Conservation (phyloP, 148 eudicot species). For the Camellia sinensis region DNA sequence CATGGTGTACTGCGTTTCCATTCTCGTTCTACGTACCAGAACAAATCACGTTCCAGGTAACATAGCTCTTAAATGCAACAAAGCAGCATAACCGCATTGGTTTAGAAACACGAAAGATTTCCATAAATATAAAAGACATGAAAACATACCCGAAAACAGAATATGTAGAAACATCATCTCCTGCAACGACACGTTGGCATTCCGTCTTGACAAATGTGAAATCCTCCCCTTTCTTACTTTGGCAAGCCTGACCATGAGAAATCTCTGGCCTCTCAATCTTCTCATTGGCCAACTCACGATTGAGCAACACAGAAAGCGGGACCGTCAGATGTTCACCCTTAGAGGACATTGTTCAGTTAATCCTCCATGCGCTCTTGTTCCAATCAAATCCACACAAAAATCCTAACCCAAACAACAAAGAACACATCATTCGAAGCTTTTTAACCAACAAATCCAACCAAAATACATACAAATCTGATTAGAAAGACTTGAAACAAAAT, state of each 20-base stretch:
- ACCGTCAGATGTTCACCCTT: slow-evolving; percentile 82
- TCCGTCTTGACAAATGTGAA: slow-evolving; percentile 76
- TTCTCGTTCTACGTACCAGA: too few relatives aligned
- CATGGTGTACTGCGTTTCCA: too few relatives aligned
- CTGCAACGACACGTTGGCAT: slow-evolving; percentile 77
- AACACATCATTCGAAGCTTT: background rate
- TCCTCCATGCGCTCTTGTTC: slow-evolving; percentile 9
- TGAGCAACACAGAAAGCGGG: slow-evolving; percentile 79
- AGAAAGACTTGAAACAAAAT: background rate
- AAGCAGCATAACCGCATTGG: background rate
- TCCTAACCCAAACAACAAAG: slow-evolving; percentile 7
- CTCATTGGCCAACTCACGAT: slow-evolving; percentile 80
- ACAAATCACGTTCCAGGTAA: too few relatives aligned
- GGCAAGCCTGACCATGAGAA: slow-evolving; percentile 66
- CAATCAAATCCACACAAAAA: background rate
- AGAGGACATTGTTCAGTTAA: slow-evolving; percentile 55
- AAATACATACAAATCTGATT: background rate
- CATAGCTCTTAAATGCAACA: too few relatives aligned
- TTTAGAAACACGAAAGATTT: background rate
- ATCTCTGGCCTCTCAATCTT: slow-evolving; percentile 75
- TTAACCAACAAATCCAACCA: background rate
- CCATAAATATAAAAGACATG: background rate
- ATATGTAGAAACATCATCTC: slow-evolving; percentile 83
- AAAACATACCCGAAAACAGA: slow-evolving; percentile 78
- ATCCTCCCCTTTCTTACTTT: slow-evolving; percentile 96